phyloP scores from a whole-genome alignment of 495 filamentous ascomycete species.

The Acidomyces sp. region DNA sequence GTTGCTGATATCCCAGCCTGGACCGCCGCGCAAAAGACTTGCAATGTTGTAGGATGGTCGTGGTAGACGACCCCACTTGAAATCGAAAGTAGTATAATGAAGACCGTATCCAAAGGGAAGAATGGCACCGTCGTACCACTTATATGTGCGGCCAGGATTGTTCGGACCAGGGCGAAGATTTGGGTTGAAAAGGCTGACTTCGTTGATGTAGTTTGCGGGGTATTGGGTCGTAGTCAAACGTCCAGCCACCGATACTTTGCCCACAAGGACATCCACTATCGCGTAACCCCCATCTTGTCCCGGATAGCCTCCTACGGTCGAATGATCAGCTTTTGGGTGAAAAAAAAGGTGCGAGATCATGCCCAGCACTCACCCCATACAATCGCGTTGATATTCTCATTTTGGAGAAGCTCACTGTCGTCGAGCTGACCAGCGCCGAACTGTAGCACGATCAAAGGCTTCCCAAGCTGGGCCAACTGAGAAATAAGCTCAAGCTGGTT shows the following conservation, averaged over 20 bases:
- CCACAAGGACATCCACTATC: conserved; percentile 43
- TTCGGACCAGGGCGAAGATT: conserved; percentile 39
- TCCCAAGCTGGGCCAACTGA: conserved; percentile 36
- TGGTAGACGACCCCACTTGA: conserved; percentile 39
- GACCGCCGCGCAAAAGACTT: conserved; percentile 5
- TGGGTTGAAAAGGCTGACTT: conserved; percentile 46
- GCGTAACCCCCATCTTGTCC: conserved; percentile 46
- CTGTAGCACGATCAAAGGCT: conserved; percentile 44
- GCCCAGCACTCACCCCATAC: conserved; percentile 48
- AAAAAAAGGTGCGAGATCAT: conserved; percentile 40
- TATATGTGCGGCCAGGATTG: conserved; percentile 41
- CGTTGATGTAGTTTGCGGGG: conserved; percentile 38
- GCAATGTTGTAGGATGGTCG: conserved; percentile 7
- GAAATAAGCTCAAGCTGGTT: conserved; percentile 44
- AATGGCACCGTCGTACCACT: conserved; percentile 46
- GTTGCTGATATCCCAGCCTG: background rate
- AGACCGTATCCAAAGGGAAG: conserved; percentile 46
- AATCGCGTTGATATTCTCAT: conserved; percentile 36
- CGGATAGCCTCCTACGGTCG: conserved; percentile 37
- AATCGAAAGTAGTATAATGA: conserved; percentile 41
- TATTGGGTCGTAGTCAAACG: conserved; percentile 47
- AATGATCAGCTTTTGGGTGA: conserved; percentile 19
- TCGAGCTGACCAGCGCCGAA: conserved; percentile 34
- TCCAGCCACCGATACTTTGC: conserved; percentile 41
- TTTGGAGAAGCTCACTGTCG: conserved; percentile 16